phyloP scores from a whole-genome alignment of 2,329 filamentous ascomycete genomes.

The Apiospora marii region DNA sequence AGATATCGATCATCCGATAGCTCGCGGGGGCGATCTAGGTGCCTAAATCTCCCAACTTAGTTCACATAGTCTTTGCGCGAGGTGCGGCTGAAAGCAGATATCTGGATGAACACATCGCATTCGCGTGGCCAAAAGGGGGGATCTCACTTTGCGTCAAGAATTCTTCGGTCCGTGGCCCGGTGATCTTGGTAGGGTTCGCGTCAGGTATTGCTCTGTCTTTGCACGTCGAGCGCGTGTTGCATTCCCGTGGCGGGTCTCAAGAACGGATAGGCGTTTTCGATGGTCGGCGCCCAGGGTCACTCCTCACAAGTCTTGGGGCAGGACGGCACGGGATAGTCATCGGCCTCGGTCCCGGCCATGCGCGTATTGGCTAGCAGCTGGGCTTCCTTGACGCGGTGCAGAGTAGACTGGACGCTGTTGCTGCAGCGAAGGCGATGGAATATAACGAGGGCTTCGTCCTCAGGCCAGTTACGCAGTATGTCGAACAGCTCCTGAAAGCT shows the following conservation, averaged over 20 bases:
- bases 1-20: not conserved
- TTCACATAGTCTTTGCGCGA: not conserved
- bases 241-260: not conserved
- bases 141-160: slow-evolving; percentile 15
- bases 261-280: slow-evolving; percentile 7
- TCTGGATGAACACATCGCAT: too few relatives aligned
- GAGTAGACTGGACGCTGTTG: slow-evolving; percentile 11
- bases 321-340: not conserved
- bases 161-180: not conserved
- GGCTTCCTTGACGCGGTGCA: slow-evolving; percentile 22
- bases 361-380: slow-evolving; percentile 16
- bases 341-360: not conserved
- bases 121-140: too few relatives aligned
- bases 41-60: not conserved
- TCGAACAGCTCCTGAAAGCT: slow-evolving; percentile 24
- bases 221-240: not conserved
- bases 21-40: not conserved
- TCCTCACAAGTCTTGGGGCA: not conserved
- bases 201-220: not conserved
- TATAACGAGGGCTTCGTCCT: too few relatives aligned
- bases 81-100: too few relatives aligned
- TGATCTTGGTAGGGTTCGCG: not conserved
- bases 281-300: slow-evolving; percentile 20
- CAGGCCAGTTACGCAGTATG: slow-evolving; percentile 22
- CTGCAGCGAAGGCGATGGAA: slow-evolving; percentile 18